phyloP scores from a whole-genome alignment of 2,329 filamentous ascomycete species.

The Sporothrix dimorphospora region DNA sequence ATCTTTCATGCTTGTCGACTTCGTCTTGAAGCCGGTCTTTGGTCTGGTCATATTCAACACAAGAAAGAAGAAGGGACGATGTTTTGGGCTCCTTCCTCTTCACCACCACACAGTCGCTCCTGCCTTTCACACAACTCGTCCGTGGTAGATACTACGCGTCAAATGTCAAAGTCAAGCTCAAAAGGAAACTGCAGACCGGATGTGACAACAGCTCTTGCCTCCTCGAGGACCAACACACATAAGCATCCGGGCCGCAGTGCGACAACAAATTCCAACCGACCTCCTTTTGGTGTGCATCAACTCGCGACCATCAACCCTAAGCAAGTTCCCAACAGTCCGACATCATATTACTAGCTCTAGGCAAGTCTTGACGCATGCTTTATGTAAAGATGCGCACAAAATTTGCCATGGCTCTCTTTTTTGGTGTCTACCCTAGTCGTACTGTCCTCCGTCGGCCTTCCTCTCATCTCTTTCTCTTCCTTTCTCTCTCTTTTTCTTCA shows the following conservation, averaged over 20 bases:
- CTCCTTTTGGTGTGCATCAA: neutral
- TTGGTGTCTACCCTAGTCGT: too few species aligned
- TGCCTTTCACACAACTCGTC: neutral
- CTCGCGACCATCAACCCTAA: neutral
- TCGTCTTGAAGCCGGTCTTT: neutral
- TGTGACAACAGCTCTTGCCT: neutral
- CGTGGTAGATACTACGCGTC: neutral
- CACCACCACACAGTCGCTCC: neutral
- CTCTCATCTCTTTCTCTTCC: too few species aligned
- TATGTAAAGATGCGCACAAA: too few species aligned
- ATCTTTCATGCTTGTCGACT: neutral
- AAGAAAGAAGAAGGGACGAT: too few species aligned
- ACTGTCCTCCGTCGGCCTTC: too few species aligned
- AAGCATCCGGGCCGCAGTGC: neutral
- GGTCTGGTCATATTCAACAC: too few species aligned
- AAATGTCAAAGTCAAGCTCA: neutral
- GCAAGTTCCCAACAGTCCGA: neutral
- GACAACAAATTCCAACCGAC: neutral
- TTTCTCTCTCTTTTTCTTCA: too few species aligned
- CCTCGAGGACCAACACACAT: neutral
- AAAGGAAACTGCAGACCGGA: neutral
- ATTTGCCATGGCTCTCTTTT: too few species aligned
- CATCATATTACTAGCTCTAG: neutral
- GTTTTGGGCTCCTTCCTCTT: too few species aligned
- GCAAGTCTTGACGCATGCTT: too few species aligned